Conservation (phyloP, 169 alveolate species). For the Plasmodium gonderi region DNA sequence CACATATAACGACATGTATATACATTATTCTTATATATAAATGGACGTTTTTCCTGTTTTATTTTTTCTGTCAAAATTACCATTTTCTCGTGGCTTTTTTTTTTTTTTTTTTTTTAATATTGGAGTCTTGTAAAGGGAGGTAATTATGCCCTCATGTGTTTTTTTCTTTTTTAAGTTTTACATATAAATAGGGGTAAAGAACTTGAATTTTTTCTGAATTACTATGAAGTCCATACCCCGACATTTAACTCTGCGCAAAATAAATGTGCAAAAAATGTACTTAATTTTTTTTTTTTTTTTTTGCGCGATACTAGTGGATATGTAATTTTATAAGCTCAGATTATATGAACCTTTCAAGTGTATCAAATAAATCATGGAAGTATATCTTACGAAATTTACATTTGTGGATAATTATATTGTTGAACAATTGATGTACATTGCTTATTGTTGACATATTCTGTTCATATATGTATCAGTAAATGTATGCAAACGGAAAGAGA, state of each 20-base stretch:
- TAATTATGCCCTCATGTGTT: neutral
- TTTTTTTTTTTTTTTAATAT: too few species aligned
- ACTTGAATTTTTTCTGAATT: neutral
- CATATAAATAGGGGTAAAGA: neutral
- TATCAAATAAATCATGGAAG: neutral
- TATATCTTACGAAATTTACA: neutral
- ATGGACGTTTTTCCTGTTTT: too few species aligned
- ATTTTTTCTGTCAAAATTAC: too few species aligned
- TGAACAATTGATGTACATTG: neutral
- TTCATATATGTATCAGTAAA: too few species aligned
- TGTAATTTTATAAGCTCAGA: neutral
- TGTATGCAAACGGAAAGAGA: too few species aligned
- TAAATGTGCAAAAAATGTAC: neutral
- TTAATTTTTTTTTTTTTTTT: neutral
- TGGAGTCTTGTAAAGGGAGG: neutral
- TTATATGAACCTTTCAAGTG: neutral
- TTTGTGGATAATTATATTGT: neutral
- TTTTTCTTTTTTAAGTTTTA: neutral
- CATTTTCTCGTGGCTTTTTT: too few species aligned
- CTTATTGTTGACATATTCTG: neutral
- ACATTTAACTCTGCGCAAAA: neutral
- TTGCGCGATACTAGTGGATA: neutral
- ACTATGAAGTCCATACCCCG: neutral
- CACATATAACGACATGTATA: too few species aligned
- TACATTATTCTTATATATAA: too few species aligned